Evolutionary conservation across 2,329 filamentous ascomycete genomes (phyloP).

Genomic region (Cladosporium velox): DNA sequence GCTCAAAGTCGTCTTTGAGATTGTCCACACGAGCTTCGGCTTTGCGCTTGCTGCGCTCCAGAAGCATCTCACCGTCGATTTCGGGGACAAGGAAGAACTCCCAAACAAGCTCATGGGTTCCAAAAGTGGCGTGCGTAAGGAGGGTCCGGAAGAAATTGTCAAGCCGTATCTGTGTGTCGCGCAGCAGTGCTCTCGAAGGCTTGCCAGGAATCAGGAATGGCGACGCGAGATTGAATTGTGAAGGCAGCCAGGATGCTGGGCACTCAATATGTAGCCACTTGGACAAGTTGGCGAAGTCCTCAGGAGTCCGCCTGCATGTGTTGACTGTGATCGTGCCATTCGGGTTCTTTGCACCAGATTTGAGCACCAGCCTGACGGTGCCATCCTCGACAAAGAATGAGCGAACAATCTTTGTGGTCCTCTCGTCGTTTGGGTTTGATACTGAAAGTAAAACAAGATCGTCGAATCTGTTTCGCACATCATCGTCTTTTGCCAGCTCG

Average conservation of each 20-base stretch:
- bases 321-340: constrained; percentile 88
- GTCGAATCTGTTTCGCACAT: constrained; percentile 93
- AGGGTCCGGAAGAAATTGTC: constrained; percentile 88
- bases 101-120: constrained; percentile 97
- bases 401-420: constrained; percentile 88
- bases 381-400: constrained; percentile 98
- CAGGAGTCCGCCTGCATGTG: constrained; percentile 82
- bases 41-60: constrained; percentile 83
- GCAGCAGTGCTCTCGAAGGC: constrained; percentile 81
- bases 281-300: constrained; percentile 88
- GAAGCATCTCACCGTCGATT: constrained; percentile 85
- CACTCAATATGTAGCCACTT: constrained; percentile 84
- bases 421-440: constrained; percentile 69
- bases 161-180: constrained; percentile 82
- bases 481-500: constrained; percentile 95
- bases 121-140: constrained; percentile 85
- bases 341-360: constrained; percentile 84
- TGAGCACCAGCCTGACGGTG: constrained; percentile 87
- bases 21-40: constrained; percentile 79
- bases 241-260: constrained; percentile 91
- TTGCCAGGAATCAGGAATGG: constrained; percentile 93
- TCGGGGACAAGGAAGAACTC: constrained; percentile 98
- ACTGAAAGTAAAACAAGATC: constrained; percentile 84
- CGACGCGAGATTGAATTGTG: constrained; percentile 73
- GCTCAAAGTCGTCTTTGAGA: constrained; percentile 84